Base-by-base conservation (phyloP, 2,329 filamentous ascomycete species). In the Camillea tinctor region DNA sequence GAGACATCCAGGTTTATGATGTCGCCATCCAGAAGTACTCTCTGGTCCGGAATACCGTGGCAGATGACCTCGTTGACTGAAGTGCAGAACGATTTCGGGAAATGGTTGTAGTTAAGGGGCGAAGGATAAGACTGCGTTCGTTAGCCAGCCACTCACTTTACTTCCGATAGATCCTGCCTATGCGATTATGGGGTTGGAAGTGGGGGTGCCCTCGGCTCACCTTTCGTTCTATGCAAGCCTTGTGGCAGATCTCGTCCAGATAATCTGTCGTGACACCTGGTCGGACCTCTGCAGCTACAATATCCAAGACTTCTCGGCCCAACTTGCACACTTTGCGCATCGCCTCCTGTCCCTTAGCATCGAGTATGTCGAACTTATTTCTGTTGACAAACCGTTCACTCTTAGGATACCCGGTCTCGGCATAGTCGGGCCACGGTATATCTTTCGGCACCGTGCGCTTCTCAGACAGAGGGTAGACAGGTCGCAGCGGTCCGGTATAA, bases 1-100 rank as follows among this genome's bases (percentile, higher is more conserved):
- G 93, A 93, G 4, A 99, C 91, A 69, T 99, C 95, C 66, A 99
- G 93, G 79, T 99, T 99, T 72, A 99, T 80, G 66, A 99, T 98
- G 71, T 99, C 95, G 63, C 95, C 95, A 68, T 99, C 94, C 64
- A 92, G 78, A 1, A 99, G 83, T 7, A 90, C 82, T 58, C 95
- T 87, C 74, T 96, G 88, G 72, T 99, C 95, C 17, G 95, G 95
- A 65, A 99, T 99, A 56, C 95, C 95, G 81, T 99, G 95, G 80
- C 95, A 99, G 75, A 99, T 98, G 65, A 97, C 91, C 78, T 99
- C 95, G 80, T 99, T 99, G 54, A 91, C 79, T 2, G 94, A 98
- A 2, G 94, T 98, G 78, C 95, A 99, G 64, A 97, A 91, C 0
- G 95, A 99, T 80, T 99, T 99, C 66, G 95, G 95, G 78, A 98